Evolutionary conservation across 306 rosid genomes (phyloP).

Genomic region (Benincasa hispida): DNA sequence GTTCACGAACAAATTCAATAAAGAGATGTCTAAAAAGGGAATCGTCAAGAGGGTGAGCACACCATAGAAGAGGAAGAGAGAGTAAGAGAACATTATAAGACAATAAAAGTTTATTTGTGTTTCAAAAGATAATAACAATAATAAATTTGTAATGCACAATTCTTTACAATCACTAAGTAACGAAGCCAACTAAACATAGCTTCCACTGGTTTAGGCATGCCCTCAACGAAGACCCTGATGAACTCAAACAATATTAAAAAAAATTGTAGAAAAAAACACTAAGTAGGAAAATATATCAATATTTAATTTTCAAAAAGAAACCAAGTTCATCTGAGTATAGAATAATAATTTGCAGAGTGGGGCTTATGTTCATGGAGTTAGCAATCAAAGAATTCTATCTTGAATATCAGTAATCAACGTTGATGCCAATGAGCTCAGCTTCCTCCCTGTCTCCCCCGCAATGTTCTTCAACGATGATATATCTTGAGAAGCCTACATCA

Average conservation of each 20-base stretch:
- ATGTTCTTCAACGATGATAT: constrained; percentile 73
- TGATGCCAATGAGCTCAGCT: constrained; percentile 70
- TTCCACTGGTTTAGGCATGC: neutral
- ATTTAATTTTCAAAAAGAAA: neutral
- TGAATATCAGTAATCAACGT: constrained; percentile 69
- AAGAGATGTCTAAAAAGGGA: too few species aligned
- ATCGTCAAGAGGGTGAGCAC: too few species aligned
- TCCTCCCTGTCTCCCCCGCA: constrained; percentile 90
- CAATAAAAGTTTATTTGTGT: neutral
- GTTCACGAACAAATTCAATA: too few species aligned
- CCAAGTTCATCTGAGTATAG: neutral
- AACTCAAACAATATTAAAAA: neutral
- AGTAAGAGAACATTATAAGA: neutral
- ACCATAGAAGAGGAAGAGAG: neutral
- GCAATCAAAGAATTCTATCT: constrained; percentile 39
- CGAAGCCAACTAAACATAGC: neutral
- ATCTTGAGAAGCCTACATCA: constrained; percentile 65
- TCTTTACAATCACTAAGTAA: neutral
- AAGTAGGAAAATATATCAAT: too few species aligned
- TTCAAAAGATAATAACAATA: neutral
- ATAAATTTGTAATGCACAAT: neutral
- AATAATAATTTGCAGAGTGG: neutral
- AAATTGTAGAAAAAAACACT: neutral
- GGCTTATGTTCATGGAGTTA: neutral
- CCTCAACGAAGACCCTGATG: neutral